These are phyloP conservation scores for Mycena sp. DNA, from an alignment of 1,284 basidiomycete genomes.

Conservation along the genomic window DNA sequence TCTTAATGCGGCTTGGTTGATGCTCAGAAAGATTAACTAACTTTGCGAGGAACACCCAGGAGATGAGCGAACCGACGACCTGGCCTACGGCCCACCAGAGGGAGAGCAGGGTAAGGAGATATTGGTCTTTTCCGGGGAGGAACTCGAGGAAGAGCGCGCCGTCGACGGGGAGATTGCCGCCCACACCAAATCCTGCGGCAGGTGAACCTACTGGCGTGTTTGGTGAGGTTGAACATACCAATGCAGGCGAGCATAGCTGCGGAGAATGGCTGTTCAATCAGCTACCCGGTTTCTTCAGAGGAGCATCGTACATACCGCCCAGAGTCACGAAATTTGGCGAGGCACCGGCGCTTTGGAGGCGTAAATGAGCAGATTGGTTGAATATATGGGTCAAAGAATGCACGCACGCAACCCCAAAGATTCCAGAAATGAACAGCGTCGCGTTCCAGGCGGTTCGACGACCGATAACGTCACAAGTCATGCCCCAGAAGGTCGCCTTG, in stretches of 20 bases:
- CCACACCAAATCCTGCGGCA: conserved; percentile 59
- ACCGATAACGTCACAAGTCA: conserved; percentile 31
- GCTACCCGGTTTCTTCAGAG: not conserved
- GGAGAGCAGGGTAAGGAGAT: conserved; percentile 75
- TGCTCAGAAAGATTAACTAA: conserved; percentile 49
- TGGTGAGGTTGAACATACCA: conserved; percentile 5
- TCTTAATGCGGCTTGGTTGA: too few relatives aligned
- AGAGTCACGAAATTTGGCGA: conserved; percentile 27
- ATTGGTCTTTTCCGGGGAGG: conserved; percentile 72
- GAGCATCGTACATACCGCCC: conserved; percentile 6
- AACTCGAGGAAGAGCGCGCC: conserved; percentile 83
- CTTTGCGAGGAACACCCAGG: conserved; percentile 37
- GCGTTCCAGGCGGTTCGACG: conserved; percentile 28
- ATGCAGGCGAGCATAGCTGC: conserved; percentile 28
- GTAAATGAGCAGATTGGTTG: not conserved
- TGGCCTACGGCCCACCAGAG: conserved; percentile 80
- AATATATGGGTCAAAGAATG: not conserved
- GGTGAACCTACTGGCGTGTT: not conserved
- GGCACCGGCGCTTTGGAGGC: conserved; percentile 21
- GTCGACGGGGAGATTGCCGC: conserved; percentile 78
- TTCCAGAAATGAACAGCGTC: conserved; percentile 26
- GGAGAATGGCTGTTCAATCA: not conserved
- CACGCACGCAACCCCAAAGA: conserved; percentile 28
- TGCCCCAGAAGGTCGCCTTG: conserved; percentile 32
- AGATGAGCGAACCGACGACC: conserved; percentile 62